Percentiles rank a stretch among this genome's conserved stretches.
Evolutionary conservation across 352 stramenopile species (phyloP).

Genomic region (Globisporangium alternatum): DNA sequence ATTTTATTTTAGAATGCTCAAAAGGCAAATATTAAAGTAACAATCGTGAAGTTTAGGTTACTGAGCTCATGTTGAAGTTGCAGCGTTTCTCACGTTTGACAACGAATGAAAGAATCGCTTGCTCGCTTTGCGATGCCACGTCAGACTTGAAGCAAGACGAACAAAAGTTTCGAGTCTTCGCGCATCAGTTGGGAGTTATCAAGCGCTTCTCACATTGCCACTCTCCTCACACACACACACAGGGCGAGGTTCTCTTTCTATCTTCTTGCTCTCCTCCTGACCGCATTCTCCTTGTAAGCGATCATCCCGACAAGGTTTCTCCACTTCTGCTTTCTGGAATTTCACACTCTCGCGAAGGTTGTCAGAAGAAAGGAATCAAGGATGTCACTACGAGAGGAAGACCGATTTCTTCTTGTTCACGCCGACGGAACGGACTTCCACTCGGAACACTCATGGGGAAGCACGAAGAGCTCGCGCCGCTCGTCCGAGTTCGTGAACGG

Average conservation of each 20-base stretch:
- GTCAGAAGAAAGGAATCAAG: neutral
- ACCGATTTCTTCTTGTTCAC: neutral
- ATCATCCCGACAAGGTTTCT: neutral
- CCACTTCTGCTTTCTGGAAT: neutral
- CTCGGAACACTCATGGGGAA: slow-evolving; percentile 54
- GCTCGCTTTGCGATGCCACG: neutral
- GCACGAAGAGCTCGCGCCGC: slow-evolving; percentile 70
- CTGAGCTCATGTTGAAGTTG: neutral
- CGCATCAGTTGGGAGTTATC: neutral
- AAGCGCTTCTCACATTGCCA: neutral
- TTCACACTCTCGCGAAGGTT: neutral
- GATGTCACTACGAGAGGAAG: neutral
- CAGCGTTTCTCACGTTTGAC: neutral
- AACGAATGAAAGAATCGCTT: neutral
- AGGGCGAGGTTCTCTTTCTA: neutral
- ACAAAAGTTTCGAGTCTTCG: neutral
- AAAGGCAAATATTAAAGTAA: no score
- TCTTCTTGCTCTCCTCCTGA: neutral
- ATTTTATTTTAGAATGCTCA: no score
- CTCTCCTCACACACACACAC: neutral
- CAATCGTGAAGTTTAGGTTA: no score
- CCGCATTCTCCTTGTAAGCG: neutral
- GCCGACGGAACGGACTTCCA: slow-evolving; percentile 28
- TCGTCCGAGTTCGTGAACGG: slow-evolving; percentile 68
- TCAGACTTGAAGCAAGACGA: neutral